Conservation (phyloP, 1,284 basidiomycete genomes). For the Neonothopanus nambi region DNA sequence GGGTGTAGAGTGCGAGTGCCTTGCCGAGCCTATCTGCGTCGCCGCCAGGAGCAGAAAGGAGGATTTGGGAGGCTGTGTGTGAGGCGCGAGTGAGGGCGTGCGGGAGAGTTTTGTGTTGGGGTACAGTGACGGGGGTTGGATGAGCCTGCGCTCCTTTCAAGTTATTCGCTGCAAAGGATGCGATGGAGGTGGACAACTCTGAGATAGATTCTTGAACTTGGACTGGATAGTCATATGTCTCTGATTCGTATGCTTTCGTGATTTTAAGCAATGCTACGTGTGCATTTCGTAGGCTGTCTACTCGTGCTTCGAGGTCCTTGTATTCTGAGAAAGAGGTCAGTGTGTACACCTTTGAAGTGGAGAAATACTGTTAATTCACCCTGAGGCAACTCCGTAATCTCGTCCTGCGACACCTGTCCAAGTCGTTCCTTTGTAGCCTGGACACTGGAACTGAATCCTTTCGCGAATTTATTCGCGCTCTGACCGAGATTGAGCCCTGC, state of each 20-base stretch:
- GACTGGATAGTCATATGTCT: constrained; percentile 87
- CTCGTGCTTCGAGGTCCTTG: constrained; percentile 91
- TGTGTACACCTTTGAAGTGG: too few relatives aligned
- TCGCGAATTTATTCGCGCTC: constrained; percentile 72
- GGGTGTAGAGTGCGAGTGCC: constrained; percentile 79
- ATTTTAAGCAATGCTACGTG: constrained; percentile 85
- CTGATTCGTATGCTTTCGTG: constrained; percentile 75
- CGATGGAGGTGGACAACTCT: constrained; percentile 73
- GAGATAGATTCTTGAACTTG: constrained; percentile 76
- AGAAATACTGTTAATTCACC: too few relatives aligned
- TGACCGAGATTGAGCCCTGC: constrained; percentile 66
- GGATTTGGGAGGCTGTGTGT: constrained; percentile 61
- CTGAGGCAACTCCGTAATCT: constrained; percentile 94
- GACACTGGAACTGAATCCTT: constrained; percentile 83
- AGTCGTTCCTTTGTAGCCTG: constrained; percentile 91
- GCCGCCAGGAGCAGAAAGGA: constrained; percentile 49
- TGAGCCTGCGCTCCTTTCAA: constrained; percentile 60
- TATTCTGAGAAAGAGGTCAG: constrained; percentile 73
- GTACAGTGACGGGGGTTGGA: constrained; percentile 49
- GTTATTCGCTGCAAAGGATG: constrained; percentile 87
- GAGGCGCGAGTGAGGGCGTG: constrained; percentile 90
- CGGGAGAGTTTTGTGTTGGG: constrained; percentile 92
- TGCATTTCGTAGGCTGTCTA: constrained; percentile 86
- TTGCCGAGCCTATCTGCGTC: constrained; percentile 71
- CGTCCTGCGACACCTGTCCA: constrained; percentile 86